These are phyloP conservation scores for Colletotrichum tofieldiae DNA, from an alignment of 2,329 filamentous ascomycete species.

Conservation along the genomic window DNA sequence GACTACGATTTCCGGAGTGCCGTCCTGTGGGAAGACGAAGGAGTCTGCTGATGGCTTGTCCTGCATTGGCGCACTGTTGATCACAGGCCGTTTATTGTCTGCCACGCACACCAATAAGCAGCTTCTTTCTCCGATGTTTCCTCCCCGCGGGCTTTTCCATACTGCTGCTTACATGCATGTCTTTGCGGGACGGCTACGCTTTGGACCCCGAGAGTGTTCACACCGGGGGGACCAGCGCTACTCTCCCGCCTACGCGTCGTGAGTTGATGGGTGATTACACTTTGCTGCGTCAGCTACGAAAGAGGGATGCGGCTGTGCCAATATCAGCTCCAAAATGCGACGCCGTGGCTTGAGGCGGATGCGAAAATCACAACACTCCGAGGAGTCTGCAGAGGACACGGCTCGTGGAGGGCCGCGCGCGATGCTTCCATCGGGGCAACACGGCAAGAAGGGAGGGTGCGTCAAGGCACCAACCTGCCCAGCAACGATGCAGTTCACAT, in stretches of 20 bases:
- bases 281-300: neutral
- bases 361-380: constrained; percentile 2
- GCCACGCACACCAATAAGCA: neutral
- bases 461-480: neutral
- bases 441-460: neutral
- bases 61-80: neutral
- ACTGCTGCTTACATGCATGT: neutral
- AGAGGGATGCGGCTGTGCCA: constrained; percentile 4
- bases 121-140: neutral
- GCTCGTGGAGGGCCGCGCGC: neutral
- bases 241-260: neutral
- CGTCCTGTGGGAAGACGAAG: neutral
- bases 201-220: neutral
- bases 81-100: neutral
- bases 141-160: neutral
- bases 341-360: constrained; percentile 6
- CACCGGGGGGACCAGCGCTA: neutral
- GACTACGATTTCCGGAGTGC: neutral
- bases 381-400: neutral
- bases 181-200: neutral
- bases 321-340: constrained; percentile 14
- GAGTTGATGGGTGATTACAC: neutral
- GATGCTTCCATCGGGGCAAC: neutral
- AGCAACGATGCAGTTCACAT: too few relatives aligned
- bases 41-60: neutral